phyloP scores from a whole-genome alignment of 371 early-diverging fungal species.

The Mucor irregularis region DNA sequence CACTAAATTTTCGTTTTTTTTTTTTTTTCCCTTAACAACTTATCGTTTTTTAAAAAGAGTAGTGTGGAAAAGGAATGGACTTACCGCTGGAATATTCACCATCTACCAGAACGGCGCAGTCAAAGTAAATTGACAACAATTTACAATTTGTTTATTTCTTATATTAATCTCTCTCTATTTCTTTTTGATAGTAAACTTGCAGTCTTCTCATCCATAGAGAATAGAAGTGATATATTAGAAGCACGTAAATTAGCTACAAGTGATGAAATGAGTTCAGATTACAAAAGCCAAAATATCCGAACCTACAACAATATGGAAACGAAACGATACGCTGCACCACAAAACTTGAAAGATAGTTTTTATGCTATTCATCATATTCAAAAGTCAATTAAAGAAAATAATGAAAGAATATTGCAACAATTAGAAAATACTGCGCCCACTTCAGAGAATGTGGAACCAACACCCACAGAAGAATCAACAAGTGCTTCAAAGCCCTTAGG shows the following conservation, averaged over 20 bases:
- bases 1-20: no score
- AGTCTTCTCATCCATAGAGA: conserved; percentile 9
- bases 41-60: neutral
- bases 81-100: neutral
- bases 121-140: conserved; percentile 7
- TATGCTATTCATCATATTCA: conserved; percentile 20
- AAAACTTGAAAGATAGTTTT: conserved; percentile 7
- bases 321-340: conserved; percentile 2
- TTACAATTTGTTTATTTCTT: neutral
- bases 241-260: neutral
- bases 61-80: neutral
- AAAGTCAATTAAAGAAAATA: neutral
- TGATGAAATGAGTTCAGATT: neutral
- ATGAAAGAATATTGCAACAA: no score
- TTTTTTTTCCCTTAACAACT: no score
- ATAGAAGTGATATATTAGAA: neutral
- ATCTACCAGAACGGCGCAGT: neutral
- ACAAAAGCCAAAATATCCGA: conserved; percentile 2
- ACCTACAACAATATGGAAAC: neutral
- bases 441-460: conserved; percentile 1
- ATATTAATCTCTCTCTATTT: neutral
- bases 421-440: no score
- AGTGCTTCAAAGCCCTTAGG: neutral
- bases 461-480: neutral
- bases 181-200: neutral